Conservation (phyloP, 345 rosid genomes). For the Streptanthus diversifolius region DNA sequence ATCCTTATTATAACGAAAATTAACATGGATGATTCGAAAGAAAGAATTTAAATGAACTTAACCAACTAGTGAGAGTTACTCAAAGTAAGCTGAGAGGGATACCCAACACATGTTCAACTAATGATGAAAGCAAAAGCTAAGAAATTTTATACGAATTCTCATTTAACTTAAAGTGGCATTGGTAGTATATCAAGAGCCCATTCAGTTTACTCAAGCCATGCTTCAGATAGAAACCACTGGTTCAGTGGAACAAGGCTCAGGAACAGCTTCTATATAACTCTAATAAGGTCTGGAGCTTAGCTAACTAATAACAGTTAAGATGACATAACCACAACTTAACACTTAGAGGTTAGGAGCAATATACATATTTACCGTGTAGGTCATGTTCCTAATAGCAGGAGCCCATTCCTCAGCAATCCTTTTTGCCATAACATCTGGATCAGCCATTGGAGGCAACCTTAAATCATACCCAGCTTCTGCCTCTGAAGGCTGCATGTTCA, state of each 20-base stretch:
- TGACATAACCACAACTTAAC: not conserved
- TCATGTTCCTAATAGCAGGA: constrained; percentile 71
- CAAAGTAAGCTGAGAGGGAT: not conserved
- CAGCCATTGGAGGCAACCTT: constrained; percentile 74
- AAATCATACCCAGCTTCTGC: constrained; percentile 91
- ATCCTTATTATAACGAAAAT: not conserved
- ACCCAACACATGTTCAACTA: not conserved
- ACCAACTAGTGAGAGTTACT: not conserved
- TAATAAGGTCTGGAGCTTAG: not conserved
- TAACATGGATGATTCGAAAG: not conserved
- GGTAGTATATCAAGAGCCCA: not conserved
- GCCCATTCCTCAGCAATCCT: constrained; percentile 90
- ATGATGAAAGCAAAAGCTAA: not conserved
- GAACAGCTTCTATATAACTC: not conserved
- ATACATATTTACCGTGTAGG: constrained; percentile 45
- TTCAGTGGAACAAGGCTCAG: not conserved
- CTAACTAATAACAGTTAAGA: not conserved
- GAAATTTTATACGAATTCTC: not conserved
- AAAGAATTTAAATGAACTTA: not conserved
- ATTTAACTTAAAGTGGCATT: not conserved
- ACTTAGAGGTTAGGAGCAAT: not conserved
- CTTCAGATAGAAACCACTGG: not conserved
- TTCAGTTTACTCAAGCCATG: not conserved
- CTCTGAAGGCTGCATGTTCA: constrained; percentile 93
- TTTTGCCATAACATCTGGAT: constrained; percentile 55